Percentiles rank a stretch among this genome's conserved stretches.
Evolutionary conservation across 768 basidiomycete species (phyloP).

Genomic region (Nevesoporus exiguus): DNA sequence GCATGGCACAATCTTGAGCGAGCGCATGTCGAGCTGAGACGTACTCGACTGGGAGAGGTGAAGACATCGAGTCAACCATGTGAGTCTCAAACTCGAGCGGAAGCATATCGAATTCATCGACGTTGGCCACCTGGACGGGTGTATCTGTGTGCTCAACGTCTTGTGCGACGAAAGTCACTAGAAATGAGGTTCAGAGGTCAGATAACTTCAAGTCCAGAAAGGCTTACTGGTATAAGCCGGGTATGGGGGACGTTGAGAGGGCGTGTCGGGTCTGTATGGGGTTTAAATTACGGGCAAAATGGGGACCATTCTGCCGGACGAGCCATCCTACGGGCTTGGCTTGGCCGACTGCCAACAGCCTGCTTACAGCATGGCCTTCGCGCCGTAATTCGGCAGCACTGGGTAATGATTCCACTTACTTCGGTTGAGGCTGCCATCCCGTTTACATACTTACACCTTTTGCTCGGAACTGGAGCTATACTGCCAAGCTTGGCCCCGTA

Average conservation of each 20-base stretch:
- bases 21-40: constrained; percentile 19
- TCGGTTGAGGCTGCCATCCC: neutral
- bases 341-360: constrained; percentile 7
- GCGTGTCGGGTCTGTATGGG: neutral
- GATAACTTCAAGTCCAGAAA: neutral
- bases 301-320: neutral
- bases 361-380: neutral
- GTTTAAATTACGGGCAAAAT: constrained; percentile 7
- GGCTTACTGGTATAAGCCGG: constrained; percentile 6
- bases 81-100: constrained; percentile 3
- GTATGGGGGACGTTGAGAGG: neutral
- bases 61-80: constrained; percentile 23
- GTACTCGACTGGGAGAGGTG: constrained; percentile 19
- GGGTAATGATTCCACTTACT: constrained; percentile 5
- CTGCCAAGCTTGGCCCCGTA: neutral
- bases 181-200: neutral
- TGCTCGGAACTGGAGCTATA: neutral
- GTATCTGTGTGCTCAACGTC: neutral
- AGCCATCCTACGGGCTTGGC: neutral
- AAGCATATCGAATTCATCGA: neutral
- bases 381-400: neutral
- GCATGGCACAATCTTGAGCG: constrained; percentile 12
- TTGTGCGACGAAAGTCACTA: constrained; percentile 6
- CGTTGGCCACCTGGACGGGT: neutral
- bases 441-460: neutral